Evolutionary conservation across 306 rosid species (phyloP), one percentile per base, ranked within the genome.

Genomic region (Cucurbita pepo): DNA sequence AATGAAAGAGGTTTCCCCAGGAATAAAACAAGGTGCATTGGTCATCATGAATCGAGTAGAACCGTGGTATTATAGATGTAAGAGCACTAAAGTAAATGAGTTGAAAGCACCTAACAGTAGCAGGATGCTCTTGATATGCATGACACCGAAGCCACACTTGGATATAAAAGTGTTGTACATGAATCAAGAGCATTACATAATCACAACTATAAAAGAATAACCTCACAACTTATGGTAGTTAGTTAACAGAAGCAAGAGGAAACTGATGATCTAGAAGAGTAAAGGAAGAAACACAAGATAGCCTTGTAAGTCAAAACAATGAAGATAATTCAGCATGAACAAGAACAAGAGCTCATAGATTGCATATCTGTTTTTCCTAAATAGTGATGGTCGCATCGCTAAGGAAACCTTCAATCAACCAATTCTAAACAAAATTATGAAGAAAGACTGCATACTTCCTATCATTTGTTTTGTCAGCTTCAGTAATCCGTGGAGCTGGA

Each of bases 401-500:
- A 15, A 73, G 74, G 2, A 72, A 65, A 70, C 53, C n/a, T 30
- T 18, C 66, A 77, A 67, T 72, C 71, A 36, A 48, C 66, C 34
- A 10, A 64, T 6, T 70, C 61, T 80, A 54, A 48, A 48, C 1
- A 0, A 3, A 11, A 3, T 10, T 3, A 47, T 0, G 59, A 44
- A 75, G 16, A 53, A 78, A 76, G 30, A 75, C 37, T 71, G 50
- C 88, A 51, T 88, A 94, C 97, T 80, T 89, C 85, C 44, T 80
- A 76, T 94, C 97, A 71, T 89, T 91, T 48, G 64, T 84, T 84
- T 88, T 85, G 91, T 94, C 99, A 54, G 99, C 97, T 83, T 89
- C 99, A 11, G 97, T 91, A 80, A 89, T 70, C 74, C 99, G 82
- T 53, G 90, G 91, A 80, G 97, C 99, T 45, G 99, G 97, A 79